Evolutionary conservation across 2,329 filamentous ascomycete genomes (phyloP), one percentile per base, ranked within the genome.

Genomic region (Arachnopeziza araneosa): DNA sequence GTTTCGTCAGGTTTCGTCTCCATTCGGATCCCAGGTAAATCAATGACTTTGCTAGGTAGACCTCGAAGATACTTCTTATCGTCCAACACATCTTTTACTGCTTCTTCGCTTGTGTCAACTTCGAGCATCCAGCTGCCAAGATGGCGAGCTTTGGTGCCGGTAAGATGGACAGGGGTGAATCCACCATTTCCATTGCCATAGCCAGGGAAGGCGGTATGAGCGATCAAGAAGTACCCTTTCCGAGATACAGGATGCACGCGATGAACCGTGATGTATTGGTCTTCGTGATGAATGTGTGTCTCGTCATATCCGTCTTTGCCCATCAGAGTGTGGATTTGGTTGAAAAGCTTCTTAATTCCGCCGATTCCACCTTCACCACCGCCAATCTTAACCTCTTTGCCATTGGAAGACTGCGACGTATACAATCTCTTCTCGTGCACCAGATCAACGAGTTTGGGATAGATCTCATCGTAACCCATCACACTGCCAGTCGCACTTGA

Each of bases 391-490:
- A 92, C 79, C 1, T 81, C 78, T 22, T 77, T 76, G 10, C 36
- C 36, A 2, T 79, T 80, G 1, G 91, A 96, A 49, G 87, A 93
- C 59, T 85, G 80, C 0, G 91, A 95, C 0, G 85, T 84, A 75
- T 99, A 99, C 1, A 88, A 78, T 36, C 95, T 83, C 24, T 84
- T 96, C 75, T 99, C 95, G 57, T 91, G 85, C 19, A 99, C 95
- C 19, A 99, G 82, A 69, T 99, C 92, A n/a, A 99, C 85, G 58
- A 97, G 81, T 67, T 89, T 87, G 0, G 95, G 95, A 68, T 98
- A 99, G 62, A 98, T 86, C 74, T 99, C 95, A 71, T 99, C 95
- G 70, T 96, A 98, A 1, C 95, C 95, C 86, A 98, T 96, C 54
- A 98, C 95, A 71, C 95, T 98, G 52, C 95, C 95, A 8, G 89